Evolutionary conservation across 176 grass and related monocot species (phyloP).

Genomic region (Oryza rufipogon): DNA sequence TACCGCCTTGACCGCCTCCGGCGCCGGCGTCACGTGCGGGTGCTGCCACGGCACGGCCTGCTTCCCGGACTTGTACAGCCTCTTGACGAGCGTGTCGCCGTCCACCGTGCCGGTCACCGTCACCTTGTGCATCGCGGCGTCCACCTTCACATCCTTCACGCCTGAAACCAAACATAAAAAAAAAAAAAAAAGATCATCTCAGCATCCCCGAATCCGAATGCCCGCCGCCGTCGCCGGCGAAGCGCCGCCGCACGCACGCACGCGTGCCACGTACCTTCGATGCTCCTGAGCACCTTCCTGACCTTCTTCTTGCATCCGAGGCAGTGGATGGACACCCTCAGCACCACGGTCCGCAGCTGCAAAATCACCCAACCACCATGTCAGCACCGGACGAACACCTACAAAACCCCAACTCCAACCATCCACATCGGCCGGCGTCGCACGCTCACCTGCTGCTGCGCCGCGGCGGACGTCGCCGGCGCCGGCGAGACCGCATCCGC

Average conservation of each 20-base stretch:
- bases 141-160: slow-evolving; percentile 59
- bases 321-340: slow-evolving; percentile 89
- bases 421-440: too few species aligned
- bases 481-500: background rate
- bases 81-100: slow-evolving; percentile 51
- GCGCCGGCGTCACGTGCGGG: background rate
- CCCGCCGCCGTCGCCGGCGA: too few species aligned
- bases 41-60: slow-evolving; percentile 63
- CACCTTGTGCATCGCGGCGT: slow-evolving; percentile 76
- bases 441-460: background rate
- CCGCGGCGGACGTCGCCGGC: too few species aligned
- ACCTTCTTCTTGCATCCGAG: slow-evolving; percentile 94
- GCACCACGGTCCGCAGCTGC: slow-evolving; percentile 59
- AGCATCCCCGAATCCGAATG: background rate
- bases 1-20: slow-evolving; percentile 1
- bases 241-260: slow-evolving; percentile 26
- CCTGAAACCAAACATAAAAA: slow-evolving; percentile 39
- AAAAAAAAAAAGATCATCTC: background rate
- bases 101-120: slow-evolving; percentile 57
- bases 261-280: slow-evolving; percentile 51
- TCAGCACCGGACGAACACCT: background rate
- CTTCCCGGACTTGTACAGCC: slow-evolving; percentile 73
- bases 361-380: background rate
- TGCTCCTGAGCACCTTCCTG: slow-evolving; percentile 61
- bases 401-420: too few species aligned